These are phyloP conservation scores for Fusarium sulawesiense DNA, from an alignment of 2,329 filamentous ascomycete genomes.

Conservation along the genomic window DNA sequence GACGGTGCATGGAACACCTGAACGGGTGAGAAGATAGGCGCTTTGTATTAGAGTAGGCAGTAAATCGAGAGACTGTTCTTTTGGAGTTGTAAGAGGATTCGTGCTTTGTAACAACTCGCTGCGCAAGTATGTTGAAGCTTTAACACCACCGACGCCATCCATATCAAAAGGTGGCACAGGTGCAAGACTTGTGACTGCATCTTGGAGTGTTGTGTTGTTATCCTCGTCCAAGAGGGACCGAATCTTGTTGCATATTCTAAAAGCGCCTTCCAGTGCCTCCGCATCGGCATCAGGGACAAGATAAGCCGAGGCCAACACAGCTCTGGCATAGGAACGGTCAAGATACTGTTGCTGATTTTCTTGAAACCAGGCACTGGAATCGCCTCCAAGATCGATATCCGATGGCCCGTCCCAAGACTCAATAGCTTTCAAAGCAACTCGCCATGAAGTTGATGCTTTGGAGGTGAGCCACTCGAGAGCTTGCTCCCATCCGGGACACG, in stretches of 20 bases:
- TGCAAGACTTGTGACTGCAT: slow-evolving; percentile 59
- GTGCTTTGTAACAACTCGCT: slow-evolving; percentile 65
- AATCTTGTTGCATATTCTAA: slow-evolving; percentile 70
- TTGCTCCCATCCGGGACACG: slow-evolving; percentile 74
- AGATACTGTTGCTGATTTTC: slow-evolving; percentile 70
- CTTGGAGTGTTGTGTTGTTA: slow-evolving; percentile 63
- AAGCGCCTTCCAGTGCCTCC: slow-evolving; percentile 69
- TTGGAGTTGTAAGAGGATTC: slow-evolving; percentile 74
- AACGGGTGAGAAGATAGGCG: slow-evolving; percentile 65
- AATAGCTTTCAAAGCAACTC: slow-evolving; percentile 70
- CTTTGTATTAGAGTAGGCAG: slow-evolving; percentile 73
- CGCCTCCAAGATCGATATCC: slow-evolving; percentile 75
- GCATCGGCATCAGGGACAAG: slow-evolving; percentile 69
- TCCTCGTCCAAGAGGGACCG: slow-evolving; percentile 67
- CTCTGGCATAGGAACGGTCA: slow-evolving; percentile 73
- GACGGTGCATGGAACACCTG: slow-evolving; percentile 63
- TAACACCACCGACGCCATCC: slow-evolving; percentile 36
- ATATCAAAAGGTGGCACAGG: slow-evolving; percentile 49
- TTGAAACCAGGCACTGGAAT: slow-evolving; percentile 66
- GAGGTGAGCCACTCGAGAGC: slow-evolving; percentile 74
- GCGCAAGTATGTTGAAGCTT: slow-evolving; percentile 49
- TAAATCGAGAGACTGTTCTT: slow-evolving; percentile 65
- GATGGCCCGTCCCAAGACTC: slow-evolving; percentile 79
- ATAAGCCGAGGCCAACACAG: slow-evolving; percentile 75
- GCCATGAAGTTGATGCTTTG: slow-evolving; percentile 70